phyloP scores from a whole-genome alignment of 768 basidiomycete genomes.

The Kwoniella bestiolae region DNA sequence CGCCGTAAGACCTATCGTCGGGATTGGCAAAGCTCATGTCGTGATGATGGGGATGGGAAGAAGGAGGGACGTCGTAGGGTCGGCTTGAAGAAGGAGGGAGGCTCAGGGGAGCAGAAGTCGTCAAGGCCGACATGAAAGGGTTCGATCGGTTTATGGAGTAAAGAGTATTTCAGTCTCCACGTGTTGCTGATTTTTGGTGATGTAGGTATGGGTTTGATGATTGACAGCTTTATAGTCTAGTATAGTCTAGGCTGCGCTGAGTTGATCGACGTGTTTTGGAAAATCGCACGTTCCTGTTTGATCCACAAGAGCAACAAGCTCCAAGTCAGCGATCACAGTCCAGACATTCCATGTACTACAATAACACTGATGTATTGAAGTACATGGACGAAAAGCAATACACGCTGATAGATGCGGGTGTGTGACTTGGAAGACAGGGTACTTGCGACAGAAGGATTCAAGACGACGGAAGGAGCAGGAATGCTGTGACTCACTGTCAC shows the following conservation, averaged over 20 bases:
- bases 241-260: too few relatives aligned
- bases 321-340: background rate
- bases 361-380: background rate
- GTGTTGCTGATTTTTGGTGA: background rate
- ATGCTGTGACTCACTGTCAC: too few relatives aligned
- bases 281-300: slow-evolving; percentile 7
- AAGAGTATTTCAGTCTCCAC: background rate
- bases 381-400: background rate
- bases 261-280: background rate
- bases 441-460: background rate
- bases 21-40: slow-evolving; percentile 28
- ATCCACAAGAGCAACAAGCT: background rate
- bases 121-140: slow-evolving; percentile 27
- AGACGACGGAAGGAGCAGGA: background rate
- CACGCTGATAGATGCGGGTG: background rate
- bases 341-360: background rate
- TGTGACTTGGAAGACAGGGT: background rate
- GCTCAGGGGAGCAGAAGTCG: slow-evolving; percentile 34
- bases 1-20: slow-evolving; percentile 24
- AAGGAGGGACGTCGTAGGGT: slow-evolving; percentile 21
- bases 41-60: slow-evolving; percentile 13
- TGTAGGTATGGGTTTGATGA: background rate
- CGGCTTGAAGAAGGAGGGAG: slow-evolving; percentile 21
- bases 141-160: background rate
- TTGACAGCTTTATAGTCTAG: background rate